phyloP scores from a whole-genome alignment of 345 rosid genomes.

The Toxicodendron radicans region DNA sequence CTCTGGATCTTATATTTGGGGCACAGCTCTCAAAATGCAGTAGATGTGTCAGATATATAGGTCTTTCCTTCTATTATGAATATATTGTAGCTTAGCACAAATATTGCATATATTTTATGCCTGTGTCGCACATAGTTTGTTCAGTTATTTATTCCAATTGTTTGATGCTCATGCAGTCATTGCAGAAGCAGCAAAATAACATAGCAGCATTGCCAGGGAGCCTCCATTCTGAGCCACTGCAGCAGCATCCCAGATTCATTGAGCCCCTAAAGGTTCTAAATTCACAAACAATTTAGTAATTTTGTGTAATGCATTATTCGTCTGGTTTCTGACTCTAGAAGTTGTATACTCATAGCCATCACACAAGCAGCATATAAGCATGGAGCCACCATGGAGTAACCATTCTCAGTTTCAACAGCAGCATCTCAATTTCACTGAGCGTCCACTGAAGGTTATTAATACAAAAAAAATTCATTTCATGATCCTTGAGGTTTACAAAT shows the following conservation, averaged over 20 bases:
- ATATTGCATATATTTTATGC: background rate
- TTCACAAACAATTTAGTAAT: background rate
- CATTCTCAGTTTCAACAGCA: background rate
- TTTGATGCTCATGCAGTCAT: slow-evolving; percentile 15
- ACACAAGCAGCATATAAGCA: background rate
- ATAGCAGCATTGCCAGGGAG: background rate
- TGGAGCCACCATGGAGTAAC: slow-evolving; percentile 2
- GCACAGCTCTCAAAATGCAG: background rate
- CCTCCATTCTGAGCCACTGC: background rate
- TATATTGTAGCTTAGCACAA: background rate
- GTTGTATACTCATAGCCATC: background rate
- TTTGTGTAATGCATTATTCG: background rate
- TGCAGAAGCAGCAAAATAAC: slow-evolving; percentile 15
- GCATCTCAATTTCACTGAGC: background rate
- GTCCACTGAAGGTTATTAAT: background rate
- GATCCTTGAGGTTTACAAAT: background rate
- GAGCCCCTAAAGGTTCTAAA: slow-evolving; percentile 5
- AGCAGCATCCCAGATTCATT: background rate
- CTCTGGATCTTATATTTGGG: background rate
- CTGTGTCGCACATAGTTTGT: background rate
- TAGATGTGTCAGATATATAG: background rate
- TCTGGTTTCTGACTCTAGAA: background rate
- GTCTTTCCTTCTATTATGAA: background rate
- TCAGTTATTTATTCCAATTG: background rate
- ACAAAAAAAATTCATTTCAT: background rate